Conservation (phyloP, 1,139 yeast species). For the Sugiyamaella paludigena region DNA sequence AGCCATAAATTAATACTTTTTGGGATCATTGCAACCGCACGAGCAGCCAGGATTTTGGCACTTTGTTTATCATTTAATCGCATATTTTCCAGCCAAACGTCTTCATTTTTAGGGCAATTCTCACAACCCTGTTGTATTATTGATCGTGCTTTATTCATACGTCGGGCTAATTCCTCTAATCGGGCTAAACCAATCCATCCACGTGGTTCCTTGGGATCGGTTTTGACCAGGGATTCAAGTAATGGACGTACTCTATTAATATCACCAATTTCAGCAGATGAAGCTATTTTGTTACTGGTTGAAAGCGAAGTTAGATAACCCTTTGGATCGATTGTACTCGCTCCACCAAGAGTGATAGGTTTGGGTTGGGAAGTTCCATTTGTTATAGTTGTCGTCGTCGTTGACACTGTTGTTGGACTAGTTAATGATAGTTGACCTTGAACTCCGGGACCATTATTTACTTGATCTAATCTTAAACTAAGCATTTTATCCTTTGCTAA, state of each 20-base stretch:
- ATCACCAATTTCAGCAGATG: slow-evolving; percentile 47
- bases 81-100: slow-evolving; percentile 79
- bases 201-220: slow-evolving; percentile 70
- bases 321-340: slow-evolving; percentile 36
- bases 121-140: slow-evolving; percentile 72
- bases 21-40: slow-evolving; percentile 60
- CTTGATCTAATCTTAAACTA: slow-evolving; percentile 47
- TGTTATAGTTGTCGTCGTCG: neutral
- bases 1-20: slow-evolving; percentile 67
- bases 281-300: slow-evolving; percentile 15
- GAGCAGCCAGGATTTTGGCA: slow-evolving; percentile 56
- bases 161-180: slow-evolving; percentile 66
- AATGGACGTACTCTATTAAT: slow-evolving; percentile 56
- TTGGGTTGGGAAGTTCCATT: neutral
- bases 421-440: slow-evolving; percentile 19
- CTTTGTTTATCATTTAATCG: slow-evolving; percentile 56
- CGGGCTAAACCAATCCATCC: slow-evolving; percentile 91
- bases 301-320: slow-evolving; percentile 44
- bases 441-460: slow-evolving; percentile 16
- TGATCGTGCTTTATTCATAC: slow-evolving; percentile 54
- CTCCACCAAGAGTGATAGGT: slow-evolving; percentile 7
- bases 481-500: slow-evolving; percentile 54
- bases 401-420: neutral
- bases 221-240: slow-evolving; percentile 63
- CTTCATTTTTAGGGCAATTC: slow-evolving; percentile 63